Base-by-base conservation (phyloP, 2,329 filamentous ascomycete genomes). In the Lasiodiplodia gonubiensis region DNA sequence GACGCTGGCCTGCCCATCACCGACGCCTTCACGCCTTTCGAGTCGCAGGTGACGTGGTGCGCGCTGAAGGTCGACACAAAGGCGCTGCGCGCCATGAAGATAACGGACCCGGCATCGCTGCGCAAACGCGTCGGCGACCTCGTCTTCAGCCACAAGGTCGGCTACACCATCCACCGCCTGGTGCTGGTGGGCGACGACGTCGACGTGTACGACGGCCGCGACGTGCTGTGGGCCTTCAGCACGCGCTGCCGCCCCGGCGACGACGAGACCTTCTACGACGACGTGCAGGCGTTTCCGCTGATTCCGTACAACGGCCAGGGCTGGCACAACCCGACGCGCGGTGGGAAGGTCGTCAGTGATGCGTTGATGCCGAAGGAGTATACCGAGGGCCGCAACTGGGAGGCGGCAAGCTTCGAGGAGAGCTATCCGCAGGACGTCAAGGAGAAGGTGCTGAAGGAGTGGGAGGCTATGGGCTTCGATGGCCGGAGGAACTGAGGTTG, bases 161-260 rank as follows among this genome's bases (percentile, higher is more conserved):
- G 80, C 7, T 78, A 77, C 51, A 76, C 75, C 0, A 81, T 84
- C 55, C 80, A 85, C 66, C 78, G 81, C 0, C 67, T 85, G 7
- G 69, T 85, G 0, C 70, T 86, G 0, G 78, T 83, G 0, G 83
- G 84, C 0, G 81, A 84, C 1, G 84, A 86, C 63, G 82, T 86
- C 64, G 82, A 86, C 59, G 74, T 82, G 0, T 83, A 82, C 68
- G 70, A 82, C 57, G 75, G 74, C 61, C 80, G 81, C 54, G 81
- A 85, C 37, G 80, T 86, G 7, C 80, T 84, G 64, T 86, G 80
- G 80, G 83, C 83, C 0, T 85, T 82, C 67, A 76, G 73, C 16
- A 85, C 83, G 0, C 76, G 83, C 0, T 86, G 83, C 68, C 77
- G 83, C 0, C 83, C 82, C 0, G 33, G 49, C 6, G 66, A 67